Percentiles rank a stretch among this genome's conserved stretches.
These are phyloP conservation scores for Hyaloscypha finlandica DNA, from an alignment of 495 filamentous ascomycete genomes.

Conservation along the genomic window DNA sequence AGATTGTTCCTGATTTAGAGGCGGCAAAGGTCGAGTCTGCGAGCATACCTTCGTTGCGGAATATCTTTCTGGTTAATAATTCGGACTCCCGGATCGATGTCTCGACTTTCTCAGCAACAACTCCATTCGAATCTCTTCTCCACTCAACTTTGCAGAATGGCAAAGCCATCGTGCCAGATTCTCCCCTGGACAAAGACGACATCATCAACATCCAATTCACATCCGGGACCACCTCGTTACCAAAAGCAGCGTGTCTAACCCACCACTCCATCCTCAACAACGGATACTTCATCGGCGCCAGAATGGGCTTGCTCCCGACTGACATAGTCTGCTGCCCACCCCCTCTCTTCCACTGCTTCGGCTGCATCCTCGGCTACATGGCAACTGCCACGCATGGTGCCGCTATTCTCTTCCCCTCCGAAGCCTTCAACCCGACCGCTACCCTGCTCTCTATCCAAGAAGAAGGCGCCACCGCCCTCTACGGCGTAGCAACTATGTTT, in stretches of 20 bases:
- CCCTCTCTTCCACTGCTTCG: constrained; percentile 93
- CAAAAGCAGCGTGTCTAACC: constrained; percentile 89
- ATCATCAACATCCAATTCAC: constrained; percentile 97
- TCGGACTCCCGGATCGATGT: constrained; percentile 58
- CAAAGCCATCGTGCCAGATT: constrained; percentile 40
- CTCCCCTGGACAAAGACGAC: constrained; percentile 63
- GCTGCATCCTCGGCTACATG: constrained; percentile 89
- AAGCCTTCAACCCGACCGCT: constrained; percentile 81
- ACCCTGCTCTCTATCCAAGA: constrained; percentile 70
- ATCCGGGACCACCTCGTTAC: constrained; percentile 83
- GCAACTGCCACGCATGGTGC: constrained; percentile 88
- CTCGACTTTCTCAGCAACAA: constrained; percentile 31
- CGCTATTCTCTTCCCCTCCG: constrained; percentile 80
- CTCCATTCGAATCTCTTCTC: constrained; percentile 21
- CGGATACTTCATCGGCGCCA: constrained; percentile 74
- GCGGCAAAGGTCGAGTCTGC: constrained; percentile 58
- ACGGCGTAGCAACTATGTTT: constrained; percentile 98
- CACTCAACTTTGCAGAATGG: not conserved
- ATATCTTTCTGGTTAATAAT: constrained; percentile 82
- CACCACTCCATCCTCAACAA: constrained; percentile 91
- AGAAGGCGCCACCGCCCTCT: constrained; percentile 78
- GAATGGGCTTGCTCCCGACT: constrained; percentile 72
- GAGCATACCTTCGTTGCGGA: constrained; percentile 66
- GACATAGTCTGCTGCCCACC: constrained; percentile 86
- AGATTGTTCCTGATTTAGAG: constrained; percentile 63